phyloP scores from a whole-genome alignment of 2,329 filamentous ascomycete species.

The Fusarium sp. region DNA sequence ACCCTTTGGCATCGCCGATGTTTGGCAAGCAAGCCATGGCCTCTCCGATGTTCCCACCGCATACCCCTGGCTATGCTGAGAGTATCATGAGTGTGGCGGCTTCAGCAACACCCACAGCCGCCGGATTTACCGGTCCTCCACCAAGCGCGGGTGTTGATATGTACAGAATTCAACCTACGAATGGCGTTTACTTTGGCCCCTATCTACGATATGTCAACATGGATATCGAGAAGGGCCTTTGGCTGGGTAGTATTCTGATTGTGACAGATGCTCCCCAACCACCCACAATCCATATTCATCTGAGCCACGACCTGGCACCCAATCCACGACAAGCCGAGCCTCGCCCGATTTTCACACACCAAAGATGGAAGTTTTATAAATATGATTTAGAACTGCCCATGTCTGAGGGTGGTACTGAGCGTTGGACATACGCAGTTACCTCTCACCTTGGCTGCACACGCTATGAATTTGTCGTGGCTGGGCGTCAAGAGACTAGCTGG shows the following conservation, averaged over 20 bases:
- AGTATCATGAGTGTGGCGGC: conserved; percentile 85
- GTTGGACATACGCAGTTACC: conserved; percentile 98
- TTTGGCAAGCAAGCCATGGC: conserved; percentile 67
- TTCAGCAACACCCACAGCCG: conserved; percentile 76
- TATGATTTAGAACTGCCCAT: conserved; percentile 93
- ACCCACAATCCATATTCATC: conserved; percentile 94
- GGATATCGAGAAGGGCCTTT: conserved; percentile 89
- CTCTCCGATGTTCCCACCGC: conserved; percentile 84
- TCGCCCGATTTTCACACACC: conserved; percentile 85
- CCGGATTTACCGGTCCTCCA: conserved; percentile 90
- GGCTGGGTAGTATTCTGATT: conserved; percentile 93
- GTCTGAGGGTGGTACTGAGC: conserved; percentile 78
- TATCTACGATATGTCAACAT: conserved; percentile 97
- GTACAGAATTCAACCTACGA: conserved; percentile 93
- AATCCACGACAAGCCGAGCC: conserved; percentile 89
- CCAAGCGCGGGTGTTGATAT: conserved; percentile 89
- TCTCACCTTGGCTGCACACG: conserved; percentile 97
- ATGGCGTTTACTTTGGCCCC: conserved; percentile 97
- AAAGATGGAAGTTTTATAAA: conserved; percentile 94
- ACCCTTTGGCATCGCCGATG: conserved; percentile 76
- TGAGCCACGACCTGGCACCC: conserved; percentile 88
- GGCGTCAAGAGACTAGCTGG: conserved; percentile 90
- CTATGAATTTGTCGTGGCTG: conserved; percentile 96
- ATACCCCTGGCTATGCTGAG: conserved; percentile 85
- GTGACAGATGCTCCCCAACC: conserved; percentile 92